Base-by-base conservation (phyloP, 2,329 filamentous ascomycete genomes). In the Thelonectria discophora region DNA sequence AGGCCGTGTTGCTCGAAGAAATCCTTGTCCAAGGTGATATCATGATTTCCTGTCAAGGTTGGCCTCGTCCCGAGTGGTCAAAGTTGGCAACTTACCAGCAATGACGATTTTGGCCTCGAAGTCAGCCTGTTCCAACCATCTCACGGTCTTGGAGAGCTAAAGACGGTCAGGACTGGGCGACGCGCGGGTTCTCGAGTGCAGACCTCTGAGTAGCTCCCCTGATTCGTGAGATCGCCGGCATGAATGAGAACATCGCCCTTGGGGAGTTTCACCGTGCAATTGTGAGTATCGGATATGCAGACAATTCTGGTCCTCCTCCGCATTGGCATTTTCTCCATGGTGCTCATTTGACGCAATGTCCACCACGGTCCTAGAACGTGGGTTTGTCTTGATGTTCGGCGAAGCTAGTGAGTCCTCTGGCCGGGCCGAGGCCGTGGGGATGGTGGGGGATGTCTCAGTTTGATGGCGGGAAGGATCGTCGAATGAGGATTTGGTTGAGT, bases 211-310 rank as follows among this genome's bases (percentile, higher is more conserved):
- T 80, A 79, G 65, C 79, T 88, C 15, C 91, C 91, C 72, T 90
- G 87, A 73, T 92, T 93, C 3, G 90, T 92, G 66, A 94, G 76
- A 72, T 94, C 91, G 7, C 91, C 90, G 1, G 90, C 90, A 72
- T 93, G 90, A 51, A 93, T 88, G 34, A 94, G 80, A 9, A 94
- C 85, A 72, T 94, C 90, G 42, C 90, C 91, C 20, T 82, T 82
- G 0, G 91, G 90, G 1, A 93, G 81, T 68, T 86, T 88, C 67
- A 85, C 80, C 2, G 82, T 81, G 66, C 80, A 82, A 73, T 91
- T 91, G 76, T 93, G 90, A 2, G 90, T 93, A 76, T 94, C 91
- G 4, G 90, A 91, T 58, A 93, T 83, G 77, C 90, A 92, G 54
- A 93, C 89, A 59, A 93, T 84, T 62, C 90, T 84, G 6, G 89